Evolutionary conservation across 441 rosid species (phyloP).

Genomic region (Codiaeum variegatum): DNA sequence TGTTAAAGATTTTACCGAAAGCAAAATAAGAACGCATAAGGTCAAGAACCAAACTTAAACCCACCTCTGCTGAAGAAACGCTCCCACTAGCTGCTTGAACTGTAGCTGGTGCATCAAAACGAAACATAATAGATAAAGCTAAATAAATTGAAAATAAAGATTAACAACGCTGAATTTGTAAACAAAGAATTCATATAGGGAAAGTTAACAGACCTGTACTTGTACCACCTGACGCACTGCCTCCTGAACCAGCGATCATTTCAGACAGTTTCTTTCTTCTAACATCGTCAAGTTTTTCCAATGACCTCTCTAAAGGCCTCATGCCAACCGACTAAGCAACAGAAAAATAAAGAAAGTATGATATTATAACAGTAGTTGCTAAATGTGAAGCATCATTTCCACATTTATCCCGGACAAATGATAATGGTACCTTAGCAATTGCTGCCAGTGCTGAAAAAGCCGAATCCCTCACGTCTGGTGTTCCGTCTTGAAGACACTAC

Average conservation of each 20-base stretch:
- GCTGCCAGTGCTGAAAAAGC: constrained; percentile 94
- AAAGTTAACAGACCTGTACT: constrained; percentile 53
- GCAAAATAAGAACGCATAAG: constrained; percentile 5
- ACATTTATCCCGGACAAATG: not conserved
- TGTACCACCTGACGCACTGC: constrained; percentile 45
- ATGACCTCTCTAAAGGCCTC: constrained; percentile 95
- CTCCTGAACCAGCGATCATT: constrained; percentile 85
- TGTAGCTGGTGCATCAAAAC: constrained; percentile 42
- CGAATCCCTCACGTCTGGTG: constrained; percentile 99
- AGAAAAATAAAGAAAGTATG: not conserved
- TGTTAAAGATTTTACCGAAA: constrained; percentile 6
- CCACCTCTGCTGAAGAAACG: constrained; percentile 57
- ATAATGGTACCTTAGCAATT: constrained; percentile 73
- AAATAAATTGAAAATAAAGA: constrained; percentile 1
- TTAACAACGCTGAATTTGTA: constrained; percentile 3
- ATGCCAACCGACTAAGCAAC: constrained; percentile 78
- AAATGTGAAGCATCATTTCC: constrained; percentile 1
- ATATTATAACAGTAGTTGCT: not conserved
- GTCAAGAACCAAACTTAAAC: constrained; percentile 22
- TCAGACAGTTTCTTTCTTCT: constrained; percentile 94
- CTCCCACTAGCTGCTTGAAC: constrained; percentile 54
- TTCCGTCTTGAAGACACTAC: constrained; percentile 98
- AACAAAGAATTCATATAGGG: constrained; percentile 8
- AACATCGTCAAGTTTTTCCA: constrained; percentile 99
- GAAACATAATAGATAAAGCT: constrained; percentile 21